Conservation (phyloP, 2,329 filamentous ascomycete genomes). For the Hymenoscyphus infarciens region DNA sequence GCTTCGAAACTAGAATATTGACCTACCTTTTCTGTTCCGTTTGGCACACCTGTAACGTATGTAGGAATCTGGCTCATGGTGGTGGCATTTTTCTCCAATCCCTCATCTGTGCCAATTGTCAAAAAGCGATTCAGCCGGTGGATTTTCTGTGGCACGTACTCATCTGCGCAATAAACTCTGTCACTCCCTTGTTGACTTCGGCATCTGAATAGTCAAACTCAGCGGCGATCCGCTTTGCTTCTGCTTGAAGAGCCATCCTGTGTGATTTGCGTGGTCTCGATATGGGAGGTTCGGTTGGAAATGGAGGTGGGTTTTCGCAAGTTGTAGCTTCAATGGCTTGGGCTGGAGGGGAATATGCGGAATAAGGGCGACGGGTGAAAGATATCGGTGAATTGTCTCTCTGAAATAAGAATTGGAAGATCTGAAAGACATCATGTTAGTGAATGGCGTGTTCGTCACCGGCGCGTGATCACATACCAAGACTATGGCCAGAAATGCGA, state of each 20-base stretch:
- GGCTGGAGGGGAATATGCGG: slow-evolving; percentile 44
- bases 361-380: slow-evolving; percentile 35
- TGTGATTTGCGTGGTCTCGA: slow-evolving; percentile 53
- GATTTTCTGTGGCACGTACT: slow-evolving; percentile 44
- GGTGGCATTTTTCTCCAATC: slow-evolving; percentile 71
- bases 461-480: slow-evolving; percentile 28
- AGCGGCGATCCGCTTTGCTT: slow-evolving; percentile 75
- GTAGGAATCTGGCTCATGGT: slow-evolving; percentile 94
- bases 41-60: slow-evolving; percentile 92
- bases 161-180: slow-evolving; percentile 86
- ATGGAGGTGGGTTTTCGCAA: slow-evolving; percentile 53
- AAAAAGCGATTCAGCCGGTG: slow-evolving; percentile 24
- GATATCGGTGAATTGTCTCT: slow-evolving; percentile 24
- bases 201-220: slow-evolving; percentile 82
- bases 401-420: slow-evolving; percentile 49
- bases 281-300: slow-evolving; percentile 51
- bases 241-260: slow-evolving; percentile 61
- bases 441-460: slow-evolving; percentile 9
- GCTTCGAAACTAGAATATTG: not conserved
- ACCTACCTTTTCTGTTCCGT: slow-evolving; percentile 91
- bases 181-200: slow-evolving; percentile 74
- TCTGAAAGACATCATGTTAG: slow-evolving; percentile 35
- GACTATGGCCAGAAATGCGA: slow-evolving; percentile 32
- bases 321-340: slow-evolving; percentile 43
- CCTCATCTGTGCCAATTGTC: slow-evolving; percentile 60